Evolutionary conservation across 1,284 basidiomycete genomes (phyloP).

Genomic region (Irpex sp.): DNA sequence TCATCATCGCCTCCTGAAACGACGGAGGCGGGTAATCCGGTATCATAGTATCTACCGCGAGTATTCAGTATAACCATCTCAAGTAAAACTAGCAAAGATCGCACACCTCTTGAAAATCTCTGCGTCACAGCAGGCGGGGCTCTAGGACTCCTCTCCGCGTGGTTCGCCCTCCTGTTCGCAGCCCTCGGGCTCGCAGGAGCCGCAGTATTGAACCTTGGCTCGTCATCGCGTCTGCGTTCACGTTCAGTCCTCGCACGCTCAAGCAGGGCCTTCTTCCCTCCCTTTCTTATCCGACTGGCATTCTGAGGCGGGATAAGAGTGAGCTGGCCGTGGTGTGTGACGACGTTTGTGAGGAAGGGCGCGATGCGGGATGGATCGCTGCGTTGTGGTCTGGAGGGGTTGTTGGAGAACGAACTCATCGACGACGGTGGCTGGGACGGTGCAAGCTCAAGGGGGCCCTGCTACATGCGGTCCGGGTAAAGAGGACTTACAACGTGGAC

Average conservation of each 20-base stretch:
- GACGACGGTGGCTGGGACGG: conserved; percentile 10
- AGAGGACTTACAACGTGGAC: not conserved
- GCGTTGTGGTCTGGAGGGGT: conserved; percentile 8
- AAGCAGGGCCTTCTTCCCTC: conserved; percentile 20
- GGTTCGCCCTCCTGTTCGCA: conserved; percentile 24
- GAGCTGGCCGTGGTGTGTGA: conserved; percentile 51
- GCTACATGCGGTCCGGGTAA: conserved; percentile 9
- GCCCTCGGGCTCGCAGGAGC: conserved; percentile 21
- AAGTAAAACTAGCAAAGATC: not conserved
- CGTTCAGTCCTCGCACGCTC: conserved; percentile 20
- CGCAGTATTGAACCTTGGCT: conserved; percentile 34
- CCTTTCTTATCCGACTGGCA: conserved; percentile 50
- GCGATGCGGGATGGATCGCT: conserved; percentile 40
- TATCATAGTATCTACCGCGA: conserved; percentile 27
- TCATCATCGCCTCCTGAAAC: conserved; percentile 49
- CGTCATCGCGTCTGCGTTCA: conserved; percentile 23
- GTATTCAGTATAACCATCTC: not conserved
- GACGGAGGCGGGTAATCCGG: conserved; percentile 59
- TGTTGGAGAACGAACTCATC: conserved; percentile 12
- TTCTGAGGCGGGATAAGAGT: conserved; percentile 50
- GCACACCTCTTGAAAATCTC: conserved; percentile 9
- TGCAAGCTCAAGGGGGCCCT: not conserved
- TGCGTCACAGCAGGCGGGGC: conserved; percentile 2
- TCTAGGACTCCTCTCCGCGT: conserved; percentile 22
- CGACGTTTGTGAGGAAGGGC: conserved; percentile 56